These are phyloP conservation scores for Verticillium nonalfalfae DNA, from an alignment of 2,329 filamentous ascomycete species.

Conservation along the genomic window DNA sequence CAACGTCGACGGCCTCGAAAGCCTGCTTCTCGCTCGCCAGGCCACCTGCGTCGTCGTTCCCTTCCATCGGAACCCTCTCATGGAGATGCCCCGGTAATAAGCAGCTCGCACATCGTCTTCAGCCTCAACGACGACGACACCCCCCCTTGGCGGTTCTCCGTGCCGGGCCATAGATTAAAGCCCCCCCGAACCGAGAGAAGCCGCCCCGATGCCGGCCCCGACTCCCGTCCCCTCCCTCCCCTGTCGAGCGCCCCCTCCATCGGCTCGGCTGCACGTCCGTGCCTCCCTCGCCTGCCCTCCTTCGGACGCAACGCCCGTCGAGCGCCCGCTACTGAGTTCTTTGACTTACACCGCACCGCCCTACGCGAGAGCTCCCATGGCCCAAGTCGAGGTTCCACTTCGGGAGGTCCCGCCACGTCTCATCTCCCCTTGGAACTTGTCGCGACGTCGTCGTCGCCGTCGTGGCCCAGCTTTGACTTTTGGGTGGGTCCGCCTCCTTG, in stretches of 20 bases:
- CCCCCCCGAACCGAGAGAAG: neutral
- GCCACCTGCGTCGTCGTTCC: neutral
- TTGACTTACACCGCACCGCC: neutral
- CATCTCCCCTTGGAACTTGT: neutral
- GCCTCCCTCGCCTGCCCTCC: neutral
- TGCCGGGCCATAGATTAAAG: neutral
- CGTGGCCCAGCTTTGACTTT: neutral
- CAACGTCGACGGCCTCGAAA: neutral
- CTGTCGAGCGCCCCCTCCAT: neutral
- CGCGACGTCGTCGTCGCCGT: neutral
- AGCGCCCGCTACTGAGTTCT: neutral
- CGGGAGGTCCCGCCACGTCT: neutral
- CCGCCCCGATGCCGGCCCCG: neutral
- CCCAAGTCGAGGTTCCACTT: neutral
- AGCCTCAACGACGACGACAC: neutral
- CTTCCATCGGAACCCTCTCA: neutral
- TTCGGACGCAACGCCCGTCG: neutral
- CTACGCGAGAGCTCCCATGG: neutral
- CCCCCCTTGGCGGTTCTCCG: neutral
- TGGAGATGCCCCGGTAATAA: neutral
- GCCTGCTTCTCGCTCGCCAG: neutral
- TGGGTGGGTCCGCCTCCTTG: neutral
- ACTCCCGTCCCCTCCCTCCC: neutral
- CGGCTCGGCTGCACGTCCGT: neutral
- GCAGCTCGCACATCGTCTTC: neutral